These are phyloP conservation scores for Aspergillus bridgeri DNA, from an alignment of 495 filamentous ascomycete genomes.

Conservation along the genomic window DNA sequence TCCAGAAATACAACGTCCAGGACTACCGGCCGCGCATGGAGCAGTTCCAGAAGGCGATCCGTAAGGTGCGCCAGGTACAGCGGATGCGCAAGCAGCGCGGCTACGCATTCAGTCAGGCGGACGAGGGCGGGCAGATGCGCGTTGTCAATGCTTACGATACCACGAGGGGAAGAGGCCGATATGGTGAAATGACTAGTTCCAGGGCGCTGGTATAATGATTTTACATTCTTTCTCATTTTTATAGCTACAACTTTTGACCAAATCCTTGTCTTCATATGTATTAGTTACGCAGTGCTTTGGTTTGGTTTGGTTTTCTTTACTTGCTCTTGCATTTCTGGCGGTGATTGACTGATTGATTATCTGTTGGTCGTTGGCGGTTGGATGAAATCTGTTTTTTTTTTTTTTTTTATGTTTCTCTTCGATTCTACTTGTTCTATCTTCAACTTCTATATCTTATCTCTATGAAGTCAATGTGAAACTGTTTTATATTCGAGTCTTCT, in stretches of 20 bases:
- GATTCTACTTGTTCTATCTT: too few relatives aligned
- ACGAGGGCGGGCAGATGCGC: slow-evolving; percentile 77
- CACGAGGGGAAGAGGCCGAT: slow-evolving; percentile 82
- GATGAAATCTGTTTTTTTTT: too few relatives aligned
- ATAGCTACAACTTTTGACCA: slow-evolving; percentile 7
- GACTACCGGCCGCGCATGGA: slow-evolving; percentile 99
- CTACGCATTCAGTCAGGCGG: slow-evolving; percentile 96
- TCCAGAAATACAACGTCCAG: slow-evolving; percentile 99
- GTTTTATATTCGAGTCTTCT: too few relatives aligned
- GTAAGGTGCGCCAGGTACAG: slow-evolving; percentile 97
- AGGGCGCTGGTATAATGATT: slow-evolving; percentile 40
- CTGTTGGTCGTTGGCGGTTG: too few relatives aligned
- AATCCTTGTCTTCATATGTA: slow-evolving; percentile 9
- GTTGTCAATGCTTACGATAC: slow-evolving; percentile 97
- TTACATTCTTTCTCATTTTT: slow-evolving; percentile 12
- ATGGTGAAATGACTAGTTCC: slow-evolving; percentile 93
- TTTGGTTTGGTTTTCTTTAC: neutral
- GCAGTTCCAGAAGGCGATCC: slow-evolving; percentile 99
- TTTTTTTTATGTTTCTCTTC: too few relatives aligned
- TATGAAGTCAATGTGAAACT: too few relatives aligned
- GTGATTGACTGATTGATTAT: too few relatives aligned
- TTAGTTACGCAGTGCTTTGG: slow-evolving; percentile 1
- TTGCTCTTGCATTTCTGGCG: neutral
- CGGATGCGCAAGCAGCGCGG: slow-evolving; percentile 99
- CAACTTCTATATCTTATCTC: too few relatives aligned